Evolutionary conservation across 345 rosid species (phyloP), one percentile per base, ranked within the genome.

Genomic region (Gossypium rotundifolium): DNA sequence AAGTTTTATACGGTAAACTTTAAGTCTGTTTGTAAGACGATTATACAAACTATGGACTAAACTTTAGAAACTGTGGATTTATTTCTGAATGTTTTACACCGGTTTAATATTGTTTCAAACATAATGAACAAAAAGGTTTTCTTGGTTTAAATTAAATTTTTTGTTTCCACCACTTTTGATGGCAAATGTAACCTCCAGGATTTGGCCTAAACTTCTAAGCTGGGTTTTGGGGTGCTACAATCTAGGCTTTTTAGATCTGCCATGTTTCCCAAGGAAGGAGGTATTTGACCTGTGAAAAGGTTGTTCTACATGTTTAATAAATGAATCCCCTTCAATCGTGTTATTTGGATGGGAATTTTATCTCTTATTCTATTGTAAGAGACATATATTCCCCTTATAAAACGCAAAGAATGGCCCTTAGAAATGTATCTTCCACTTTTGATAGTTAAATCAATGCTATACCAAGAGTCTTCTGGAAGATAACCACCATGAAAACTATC

Each of bases 341-440:
- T 40, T 22, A 60, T n/a, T 40, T 73, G 64, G 14, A 8, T 7
- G 27, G 77, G 81, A 51, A 79, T 63, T 33, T 10, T 22, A 13
- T 78, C 81, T 52, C 53, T 65, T 42, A 79, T 55, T 49, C 16
- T 45, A 49, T 79, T 79, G 45, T 0, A 42, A 5, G 81, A 75
- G 0, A 79, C 2, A 49, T 75, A 78, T 20, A 79, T 40, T n/a
- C 7, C 58, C 9, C 0, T 23, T 23, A 18, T 0, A 2, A 1
- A 9, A 0, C 0, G 4, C 1, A 29, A 29, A 3, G 0, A 0
- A 3, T 0, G 1, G 3, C 0, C 33, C 0, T 0, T 29, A 29
- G 0, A 29, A 29, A 29, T 29, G 0, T 0, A 0, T 29, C 33
- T 29, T 0, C 0, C 0, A 29, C 5, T 0, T 3, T 3, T 29